Evolutionary conservation across 306 rosid genomes (phyloP).

Genomic region (Prunus dulcis): DNA sequence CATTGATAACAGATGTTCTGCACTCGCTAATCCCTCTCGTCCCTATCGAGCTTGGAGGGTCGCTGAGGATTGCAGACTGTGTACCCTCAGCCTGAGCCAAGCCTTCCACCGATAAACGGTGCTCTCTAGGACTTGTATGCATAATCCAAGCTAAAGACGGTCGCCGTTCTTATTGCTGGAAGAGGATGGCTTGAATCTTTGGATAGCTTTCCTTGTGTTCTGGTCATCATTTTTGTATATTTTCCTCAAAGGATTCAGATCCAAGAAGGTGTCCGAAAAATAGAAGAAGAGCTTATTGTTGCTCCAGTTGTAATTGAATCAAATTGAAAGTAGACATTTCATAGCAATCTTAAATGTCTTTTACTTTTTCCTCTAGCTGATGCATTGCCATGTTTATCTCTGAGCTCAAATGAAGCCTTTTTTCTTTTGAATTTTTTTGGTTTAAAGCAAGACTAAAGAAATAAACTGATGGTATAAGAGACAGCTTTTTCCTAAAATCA

Average conservation of each 20-base stretch:
- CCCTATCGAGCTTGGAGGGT: conserved; percentile 77
- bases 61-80: conserved; percentile 61
- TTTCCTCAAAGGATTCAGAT: neutral
- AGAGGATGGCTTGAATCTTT: neutral
- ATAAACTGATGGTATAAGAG: no score
- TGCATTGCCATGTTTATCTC: neutral
- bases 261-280: neutral
- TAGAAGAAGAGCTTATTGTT: neutral
- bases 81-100: conserved; percentile 10
- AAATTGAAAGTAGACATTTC: neutral
- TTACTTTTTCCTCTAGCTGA: neutral
- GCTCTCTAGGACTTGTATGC: neutral
- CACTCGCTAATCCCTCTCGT: conserved; percentile 93
- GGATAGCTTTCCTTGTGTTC: neutral
- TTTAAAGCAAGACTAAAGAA: no score
- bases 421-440: no score
- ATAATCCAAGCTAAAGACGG: neutral
- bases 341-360: neutral
- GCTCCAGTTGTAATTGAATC: conserved; percentile 6
- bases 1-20: conserved; percentile 77
- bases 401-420: no score
- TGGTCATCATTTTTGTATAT: neutral
- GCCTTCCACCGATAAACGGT: conserved; percentile 19
- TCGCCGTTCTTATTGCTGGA: neutral
- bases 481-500: no score